A percentile compares a stretch with the other conserved stretches of the same genome.
These are phyloP conservation scores for Plasmodium adleri DNA, from an alignment of 169 alveolate species.

Conservation along the genomic window DNA sequence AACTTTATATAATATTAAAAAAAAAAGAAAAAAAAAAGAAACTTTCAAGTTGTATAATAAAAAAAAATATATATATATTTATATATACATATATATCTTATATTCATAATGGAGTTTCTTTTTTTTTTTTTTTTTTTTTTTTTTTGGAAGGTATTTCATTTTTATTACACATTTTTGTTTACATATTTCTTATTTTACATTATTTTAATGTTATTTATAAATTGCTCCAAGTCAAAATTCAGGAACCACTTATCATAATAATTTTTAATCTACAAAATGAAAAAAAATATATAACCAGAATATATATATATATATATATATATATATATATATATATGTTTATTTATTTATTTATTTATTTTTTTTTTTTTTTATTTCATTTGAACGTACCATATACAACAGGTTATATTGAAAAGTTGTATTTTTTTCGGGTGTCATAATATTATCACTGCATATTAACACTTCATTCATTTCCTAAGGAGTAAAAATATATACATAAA, in stretches of 20 bases:
- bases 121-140: too few relatives aligned
- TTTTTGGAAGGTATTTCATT: too few relatives aligned
- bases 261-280: slow-evolving; percentile 9
- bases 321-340: background rate
- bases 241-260: slow-evolving; percentile 53
- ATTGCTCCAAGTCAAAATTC: slow-evolving; percentile 33
- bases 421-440: slow-evolving; percentile 24
- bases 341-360: background rate
- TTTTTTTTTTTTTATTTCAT: background rate
- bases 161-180: too few relatives aligned
- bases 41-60: too few relatives aligned
- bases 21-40: too few relatives aligned
- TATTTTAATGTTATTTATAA: slow-evolving; percentile 24
- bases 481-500: background rate
- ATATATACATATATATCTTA: too few relatives aligned
- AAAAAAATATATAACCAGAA: background rate
- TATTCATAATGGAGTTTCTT: too few relatives aligned
- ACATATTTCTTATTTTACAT: slow-evolving; percentile 6
- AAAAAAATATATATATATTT: too few relatives aligned
- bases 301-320: slow-evolving; percentile 10
- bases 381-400: slow-evolving; percentile 19
- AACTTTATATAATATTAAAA: too few relatives aligned
- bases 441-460: slow-evolving; percentile 20
- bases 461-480: slow-evolving; percentile 73
- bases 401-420: slow-evolving; percentile 5